Base-by-base conservation (phyloP, 2,329 filamentous ascomycete species). In the Endoconidiophora polonica region DNA sequence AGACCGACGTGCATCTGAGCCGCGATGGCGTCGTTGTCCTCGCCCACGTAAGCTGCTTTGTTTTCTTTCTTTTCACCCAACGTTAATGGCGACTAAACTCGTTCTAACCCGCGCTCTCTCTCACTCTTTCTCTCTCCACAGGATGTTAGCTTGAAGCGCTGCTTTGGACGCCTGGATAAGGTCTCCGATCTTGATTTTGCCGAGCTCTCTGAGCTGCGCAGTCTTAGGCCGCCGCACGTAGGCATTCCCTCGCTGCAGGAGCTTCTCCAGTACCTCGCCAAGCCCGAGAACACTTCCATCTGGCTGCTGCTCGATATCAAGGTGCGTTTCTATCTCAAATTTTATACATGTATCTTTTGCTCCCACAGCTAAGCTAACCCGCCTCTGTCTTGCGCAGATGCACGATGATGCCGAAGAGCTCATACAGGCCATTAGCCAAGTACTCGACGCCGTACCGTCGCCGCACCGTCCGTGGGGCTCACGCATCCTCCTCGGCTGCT, bases 261-360 rank as follows among this genome's bases (percentile, higher is more conserved):
- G 58, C 66, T 95, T 48, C 68, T 95, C 6, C 70, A 76, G 52
- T 90, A 81, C 59, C 63, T 96, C 48, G 69, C 74, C 0, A 67
- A 74, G 56, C 79, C 79, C 0, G 80, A 71, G 1, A 62, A 74
- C 38, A 76, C 84, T 58, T 63, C 81, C 41, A 69, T 88, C 7
- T 94, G 88, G 88, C 58, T 91, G 4, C 64, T 95, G 54, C 68
- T 96, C 3, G 90, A 96, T 62, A 85, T 96, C 62, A 96, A 95
- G 70, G 80, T 85, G 63, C 18, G 59, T 55, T 45, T 42, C 39
- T 9, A 23, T 39, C 20, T 5, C 36, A 43, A 10, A 3, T 38
- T 18, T 18, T n/a, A 23, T 23, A 16, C 16, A 3, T 5, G 20
- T 5, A 20, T 20, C 14, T 9, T 9, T 38, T 39, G 7, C 37